A percentile compares a stretch with the other conserved stretches of the same genome.
Evolutionary conservation across 331 rosid species (phyloP).

Genomic region (Telfairia occidentalis): DNA sequence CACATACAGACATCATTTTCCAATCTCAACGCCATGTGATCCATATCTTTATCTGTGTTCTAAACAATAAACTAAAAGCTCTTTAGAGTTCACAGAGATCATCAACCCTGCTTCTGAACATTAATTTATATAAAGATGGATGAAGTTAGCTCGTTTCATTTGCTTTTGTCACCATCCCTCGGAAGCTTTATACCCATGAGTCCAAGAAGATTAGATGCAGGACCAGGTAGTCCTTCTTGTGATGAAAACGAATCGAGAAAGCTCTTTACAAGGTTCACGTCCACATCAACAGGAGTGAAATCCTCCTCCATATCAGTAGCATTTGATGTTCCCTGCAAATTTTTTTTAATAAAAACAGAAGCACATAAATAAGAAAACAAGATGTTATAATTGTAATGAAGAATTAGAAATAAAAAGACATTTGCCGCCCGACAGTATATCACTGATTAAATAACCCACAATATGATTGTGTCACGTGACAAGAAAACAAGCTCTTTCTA

Average conservation of each 20-base stretch:
- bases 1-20: not conserved
- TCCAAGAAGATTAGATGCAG: slow-evolving; percentile 88
- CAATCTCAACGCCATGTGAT: not conserved
- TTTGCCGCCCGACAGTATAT: not conserved
- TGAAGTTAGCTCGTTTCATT: slow-evolving; percentile 21
- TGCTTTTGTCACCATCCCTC: slow-evolving; percentile 43
- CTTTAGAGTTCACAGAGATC: not conserved
- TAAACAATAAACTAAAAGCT: slow-evolving; percentile 1
- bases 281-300: slow-evolving; percentile 81
- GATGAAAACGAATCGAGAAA: slow-evolving; percentile 83
- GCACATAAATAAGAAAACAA: not conserved
- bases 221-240: slow-evolving; percentile 98
- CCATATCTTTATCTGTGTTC: not conserved
- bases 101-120: not conserved
- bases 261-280: slow-evolving; percentile 84
- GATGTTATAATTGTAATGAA: not conserved
- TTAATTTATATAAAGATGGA: not conserved
- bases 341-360: not conserved
- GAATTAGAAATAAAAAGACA: not conserved
- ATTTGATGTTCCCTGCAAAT: slow-evolving; percentile 56
- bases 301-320: slow-evolving; percentile 61
- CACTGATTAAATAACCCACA: not conserved
- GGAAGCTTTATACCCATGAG: slow-evolving; percentile 90
- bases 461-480: not conserved
- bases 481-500: not conserved